Conservation (phyloP, 1,139 yeast genomes). For the Eremothecium sinecaudum region DNA sequence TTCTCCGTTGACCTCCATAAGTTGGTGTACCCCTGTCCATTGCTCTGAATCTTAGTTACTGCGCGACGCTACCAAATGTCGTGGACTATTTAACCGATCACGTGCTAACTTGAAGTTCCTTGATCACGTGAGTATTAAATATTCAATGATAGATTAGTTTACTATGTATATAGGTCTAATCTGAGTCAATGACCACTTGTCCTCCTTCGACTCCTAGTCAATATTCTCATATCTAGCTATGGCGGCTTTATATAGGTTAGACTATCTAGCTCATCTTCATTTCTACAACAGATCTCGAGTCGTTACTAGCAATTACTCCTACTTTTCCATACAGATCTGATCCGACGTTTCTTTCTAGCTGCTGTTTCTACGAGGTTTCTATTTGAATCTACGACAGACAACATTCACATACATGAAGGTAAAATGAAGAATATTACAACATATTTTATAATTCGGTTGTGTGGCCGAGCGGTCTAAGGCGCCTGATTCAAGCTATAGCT, state of each 20-base stretch:
- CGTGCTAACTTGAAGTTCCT: not conserved
- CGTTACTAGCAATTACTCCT: too few relatives aligned
- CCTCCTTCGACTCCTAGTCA: too few relatives aligned
- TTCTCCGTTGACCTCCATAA: not conserved
- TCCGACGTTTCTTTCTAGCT: too few relatives aligned
- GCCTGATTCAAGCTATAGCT: conserved; percentile 22
- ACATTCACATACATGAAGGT: too few relatives aligned
- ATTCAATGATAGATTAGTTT: not conserved
- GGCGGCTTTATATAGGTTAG: too few relatives aligned
- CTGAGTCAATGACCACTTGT: not conserved
- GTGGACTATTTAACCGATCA: not conserved
- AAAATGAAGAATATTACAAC: not conserved
- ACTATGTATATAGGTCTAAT: not conserved
- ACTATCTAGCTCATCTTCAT: too few relatives aligned
- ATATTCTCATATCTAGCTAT: too few relatives aligned
- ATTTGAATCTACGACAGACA: too few relatives aligned
- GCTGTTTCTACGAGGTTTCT: too few relatives aligned
- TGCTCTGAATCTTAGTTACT: not conserved
- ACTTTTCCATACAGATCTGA: too few relatives aligned
- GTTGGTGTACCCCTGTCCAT: not conserved
- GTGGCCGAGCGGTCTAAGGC: conserved; percentile 29
- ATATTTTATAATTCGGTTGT: conserved; percentile 13
- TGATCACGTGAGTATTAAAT: not conserved
- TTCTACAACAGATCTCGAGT: too few relatives aligned
- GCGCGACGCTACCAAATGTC: not conserved